Base-by-base conservation (phyloP, 495 filamentous ascomycete genomes). In the Penicillium cosmopolitanum region DNA sequence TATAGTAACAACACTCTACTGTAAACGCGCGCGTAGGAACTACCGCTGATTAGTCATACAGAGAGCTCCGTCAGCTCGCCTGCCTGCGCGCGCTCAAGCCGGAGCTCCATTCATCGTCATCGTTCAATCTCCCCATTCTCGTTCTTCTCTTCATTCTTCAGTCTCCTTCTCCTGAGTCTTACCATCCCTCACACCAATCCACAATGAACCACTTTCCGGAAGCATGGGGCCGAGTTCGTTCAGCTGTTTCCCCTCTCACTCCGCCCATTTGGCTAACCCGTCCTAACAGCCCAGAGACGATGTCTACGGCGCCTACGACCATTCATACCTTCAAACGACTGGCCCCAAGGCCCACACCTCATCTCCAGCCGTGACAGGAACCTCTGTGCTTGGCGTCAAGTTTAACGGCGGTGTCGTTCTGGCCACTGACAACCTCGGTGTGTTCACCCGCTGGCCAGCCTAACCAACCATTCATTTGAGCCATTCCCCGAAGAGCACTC, bases 361-460 rank as follows among this genome's bases (percentile, higher is more conserved):
- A 70, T 87, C 85, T 2, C 95, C 95, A 62, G 84, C 96, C 57
- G 95, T 98, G 50, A 98, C 95, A 46, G 95, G 95, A 72, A 97
- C 95, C 19, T 97, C 94, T 23, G 96, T 98, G 18, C 74, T 98
- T 50, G 95, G 87, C 48, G 82, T 96, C 53, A 97, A 97, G 80
- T 98, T 91, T 80, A 94, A 92, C 67, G 91, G 93, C 66, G 95
- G 95, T 72, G 92, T 98, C 53, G 93, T 93, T 61, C 93, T 98
- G 71, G 95, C 93, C 53, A 92, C 96, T 60, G 95, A 98, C 77
- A 98, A 98, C 77, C 80, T 98, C 56, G 93, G 93, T 96, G 82
- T n/a, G 42, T 16, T 9, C 6, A 16, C 28, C 28, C 28, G 6
- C 28, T 1, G 1, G 28, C 23, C 0, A 23, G 28, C 28, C 28